Conservation (phyloP, 441 rosid genomes). For the Capsella rubella region DNA sequence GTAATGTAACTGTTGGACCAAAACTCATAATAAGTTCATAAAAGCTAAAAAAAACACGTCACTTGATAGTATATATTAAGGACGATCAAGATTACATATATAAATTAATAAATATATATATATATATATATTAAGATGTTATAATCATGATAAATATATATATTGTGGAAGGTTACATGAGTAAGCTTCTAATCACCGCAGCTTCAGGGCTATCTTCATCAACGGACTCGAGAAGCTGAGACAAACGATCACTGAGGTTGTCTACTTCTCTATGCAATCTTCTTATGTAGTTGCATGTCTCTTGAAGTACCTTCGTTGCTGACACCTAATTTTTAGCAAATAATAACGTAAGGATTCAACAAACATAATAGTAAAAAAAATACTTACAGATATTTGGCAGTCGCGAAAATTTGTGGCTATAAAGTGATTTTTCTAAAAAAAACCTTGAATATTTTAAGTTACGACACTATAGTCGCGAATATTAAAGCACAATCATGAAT, state of each 20-base stretch:
- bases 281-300: slow-evolving; percentile 84
- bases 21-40: slow-evolving; percentile 4
- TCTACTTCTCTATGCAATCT: slow-evolving; percentile 80
- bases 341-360: not conserved
- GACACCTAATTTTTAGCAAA: slow-evolving; percentile 54
- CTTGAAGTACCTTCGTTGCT: slow-evolving; percentile 73
- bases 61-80: slow-evolving; percentile 33
- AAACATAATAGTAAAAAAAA: not conserved
- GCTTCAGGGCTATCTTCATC: slow-evolving; percentile 85
- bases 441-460: too few species aligned
- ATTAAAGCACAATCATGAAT: too few species aligned
- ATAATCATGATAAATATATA: not conserved
- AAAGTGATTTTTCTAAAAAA: too few species aligned
- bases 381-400: too few species aligned
- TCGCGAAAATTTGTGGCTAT: too few species aligned
- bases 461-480: too few species aligned
- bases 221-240: slow-evolving; percentile 69
- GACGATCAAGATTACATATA: slow-evolving; percentile 37
- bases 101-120: slow-evolving; percentile 2
- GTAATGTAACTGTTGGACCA: slow-evolving; percentile 17
- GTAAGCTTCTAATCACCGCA: slow-evolving; percentile 70
- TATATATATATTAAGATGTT: not conserved
- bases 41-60: slow-evolving; percentile 32
- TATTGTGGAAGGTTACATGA: slow-evolving; percentile 50
- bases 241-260: slow-evolving; percentile 76